Conservation (phyloP, 192 early-diverging fungal genomes). For the Linnemannia elongata region DNA sequence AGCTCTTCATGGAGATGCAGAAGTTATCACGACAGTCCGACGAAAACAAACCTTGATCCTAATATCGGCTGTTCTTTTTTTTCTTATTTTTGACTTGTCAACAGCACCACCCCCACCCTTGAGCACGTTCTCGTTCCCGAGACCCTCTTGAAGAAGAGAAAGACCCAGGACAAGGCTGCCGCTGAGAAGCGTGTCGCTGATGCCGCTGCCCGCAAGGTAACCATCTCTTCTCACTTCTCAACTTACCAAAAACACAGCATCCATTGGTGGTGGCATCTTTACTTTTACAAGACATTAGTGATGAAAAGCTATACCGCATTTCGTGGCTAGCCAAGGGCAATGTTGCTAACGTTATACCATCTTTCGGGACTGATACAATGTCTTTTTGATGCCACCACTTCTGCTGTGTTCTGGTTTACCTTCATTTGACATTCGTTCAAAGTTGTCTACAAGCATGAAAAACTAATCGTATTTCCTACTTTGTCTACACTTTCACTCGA, state of each 20-base stretch:
- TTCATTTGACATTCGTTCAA: neutral
- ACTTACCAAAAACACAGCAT: neutral
- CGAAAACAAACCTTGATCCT: slow-evolving; percentile 31
- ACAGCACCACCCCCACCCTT: slow-evolving; percentile 71
- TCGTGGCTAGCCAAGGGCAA: slow-evolving; percentile 55
- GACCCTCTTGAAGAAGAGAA: slow-evolving; percentile 90
- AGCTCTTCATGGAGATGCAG: slow-evolving; percentile 3
- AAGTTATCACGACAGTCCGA: slow-evolving; percentile 42
- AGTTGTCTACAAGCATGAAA: slow-evolving; percentile 12
- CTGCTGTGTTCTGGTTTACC: neutral
- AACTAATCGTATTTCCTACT: slow-evolving; percentile 26
- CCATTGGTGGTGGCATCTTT: slow-evolving; percentile 58
- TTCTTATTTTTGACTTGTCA: slow-evolving; percentile 14
- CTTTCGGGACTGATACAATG: slow-evolving; percentile 85
- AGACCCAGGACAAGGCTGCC: slow-evolving; percentile 79
- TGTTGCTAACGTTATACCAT: slow-evolving; percentile 71
- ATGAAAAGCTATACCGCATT: slow-evolving; percentile 31
- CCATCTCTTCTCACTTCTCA: neutral
- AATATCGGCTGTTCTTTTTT: slow-evolving; percentile 31
- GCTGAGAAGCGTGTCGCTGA: slow-evolving; percentile 69
- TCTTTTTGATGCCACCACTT: neutral
- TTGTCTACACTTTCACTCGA: slow-evolving; percentile 14
- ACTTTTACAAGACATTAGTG: slow-evolving; percentile 26
- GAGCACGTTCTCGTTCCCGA: slow-evolving; percentile 86
- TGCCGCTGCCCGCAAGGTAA: slow-evolving; percentile 68